A percentile compares a stretch with the other conserved stretches of the same genome.
Conservation (phyloP, 306 rosid species). For the Trifolium dubium region DNA sequence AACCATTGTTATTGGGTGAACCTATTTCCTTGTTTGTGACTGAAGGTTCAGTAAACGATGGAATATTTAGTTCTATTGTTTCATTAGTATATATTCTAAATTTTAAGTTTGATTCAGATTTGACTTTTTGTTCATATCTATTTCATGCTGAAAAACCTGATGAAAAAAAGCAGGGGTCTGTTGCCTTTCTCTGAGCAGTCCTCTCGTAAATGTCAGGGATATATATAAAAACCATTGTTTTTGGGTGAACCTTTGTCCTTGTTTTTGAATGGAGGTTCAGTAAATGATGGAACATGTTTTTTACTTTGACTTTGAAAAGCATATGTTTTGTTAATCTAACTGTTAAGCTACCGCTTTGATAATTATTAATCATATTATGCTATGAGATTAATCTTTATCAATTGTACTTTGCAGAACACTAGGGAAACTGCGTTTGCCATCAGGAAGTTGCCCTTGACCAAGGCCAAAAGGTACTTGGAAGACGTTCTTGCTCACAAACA, state of each 20-base stretch:
- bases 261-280: constrained; percentile 42
- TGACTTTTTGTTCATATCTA: not conserved
- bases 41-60: constrained; percentile 39
- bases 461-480: constrained; percentile 91
- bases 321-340: not conserved
- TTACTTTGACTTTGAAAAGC: too few relatives aligned
- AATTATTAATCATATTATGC: not conserved
- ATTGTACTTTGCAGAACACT: constrained; percentile 62
- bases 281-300: constrained; percentile 45
- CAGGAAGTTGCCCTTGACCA: constrained; percentile 73
- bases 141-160: constrained; percentile 10
- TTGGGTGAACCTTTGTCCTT: constrained; percentile 45
- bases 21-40: constrained; percentile 22
- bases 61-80: not conserved
- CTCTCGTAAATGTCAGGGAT: constrained; percentile 46
- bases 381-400: not conserved
- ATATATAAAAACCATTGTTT: constrained; percentile 40
- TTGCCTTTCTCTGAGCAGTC: constrained; percentile 29
- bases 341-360: not conserved
- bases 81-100: not conserved
- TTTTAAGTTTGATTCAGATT: not conserved
- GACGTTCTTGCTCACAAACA: constrained; percentile 93
- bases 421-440: constrained; percentile 83
- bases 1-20: constrained; percentile 54
- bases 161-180: constrained; percentile 49